These are phyloP conservation scores for Quercus ilex DNA, from an alignment of 306 rosid species.

Conservation along the genomic window DNA sequence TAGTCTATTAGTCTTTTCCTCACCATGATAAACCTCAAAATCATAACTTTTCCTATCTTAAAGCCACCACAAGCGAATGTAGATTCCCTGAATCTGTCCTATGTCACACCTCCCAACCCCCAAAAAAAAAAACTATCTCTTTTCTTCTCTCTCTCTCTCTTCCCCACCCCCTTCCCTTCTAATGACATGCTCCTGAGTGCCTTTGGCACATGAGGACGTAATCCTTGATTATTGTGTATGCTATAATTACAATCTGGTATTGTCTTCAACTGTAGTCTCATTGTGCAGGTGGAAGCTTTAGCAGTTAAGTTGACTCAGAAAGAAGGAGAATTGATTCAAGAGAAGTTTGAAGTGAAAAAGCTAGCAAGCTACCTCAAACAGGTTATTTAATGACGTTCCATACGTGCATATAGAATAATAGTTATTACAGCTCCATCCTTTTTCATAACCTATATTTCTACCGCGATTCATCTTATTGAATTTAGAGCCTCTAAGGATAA, in stretches of 20 bases:
- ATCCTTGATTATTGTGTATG: constrained; percentile 5
- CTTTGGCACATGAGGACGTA: not conserved
- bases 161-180: not conserved
- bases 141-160: not conserved
- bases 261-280: constrained; percentile 5
- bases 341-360: constrained; percentile 97
- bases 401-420: constrained; percentile 2
- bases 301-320: constrained; percentile 96
- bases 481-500: not conserved
- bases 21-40: too few relatives aligned
- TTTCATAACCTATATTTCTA: not conserved
- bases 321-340: constrained; percentile 97
- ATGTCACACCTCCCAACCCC: not conserved
- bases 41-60: too few relatives aligned
- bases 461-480: not conserved
- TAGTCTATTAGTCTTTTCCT: too few relatives aligned
- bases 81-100: too few relatives aligned
- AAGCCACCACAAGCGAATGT: too few relatives aligned
- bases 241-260: not conserved
- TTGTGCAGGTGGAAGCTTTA: constrained; percentile 87
- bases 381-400: constrained; percentile 33
- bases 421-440: constrained; percentile 3
- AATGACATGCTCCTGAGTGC: not conserved
- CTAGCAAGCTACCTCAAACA: constrained; percentile 91
- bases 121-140: not conserved